phyloP scores from a whole-genome alignment of 108 stramenopile species.

The Aurantiochytrium sp. region DNA sequence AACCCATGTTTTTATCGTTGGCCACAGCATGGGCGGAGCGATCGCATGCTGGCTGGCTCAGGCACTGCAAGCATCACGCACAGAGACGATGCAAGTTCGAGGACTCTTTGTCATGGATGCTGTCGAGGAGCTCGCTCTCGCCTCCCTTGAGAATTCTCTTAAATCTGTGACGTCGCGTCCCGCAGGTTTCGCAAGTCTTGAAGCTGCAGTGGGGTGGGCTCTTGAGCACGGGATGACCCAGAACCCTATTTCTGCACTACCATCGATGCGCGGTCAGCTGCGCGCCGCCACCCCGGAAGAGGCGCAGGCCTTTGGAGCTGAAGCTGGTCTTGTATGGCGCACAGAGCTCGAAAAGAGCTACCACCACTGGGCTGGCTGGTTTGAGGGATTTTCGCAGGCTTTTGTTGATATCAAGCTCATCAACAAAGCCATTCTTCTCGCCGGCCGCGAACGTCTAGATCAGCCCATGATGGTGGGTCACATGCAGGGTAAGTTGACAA shows the following conservation, averaged over 20 bases:
- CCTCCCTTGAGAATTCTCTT: neutral
- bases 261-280: neutral
- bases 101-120: neutral
- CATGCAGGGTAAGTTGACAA: neutral
- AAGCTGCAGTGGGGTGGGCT: neutral
- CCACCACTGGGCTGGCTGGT: neutral
- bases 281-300: neutral
- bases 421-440: neutral
- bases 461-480: conserved; percentile 9
- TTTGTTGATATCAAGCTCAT: neutral
- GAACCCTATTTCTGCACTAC: neutral
- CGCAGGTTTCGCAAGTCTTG: neutral
- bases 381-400: neutral
- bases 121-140: neutral
- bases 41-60: neutral
- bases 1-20: neutral
- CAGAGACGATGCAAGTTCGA: neutral
- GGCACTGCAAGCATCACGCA: neutral
- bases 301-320: neutral
- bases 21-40: conserved; percentile 10
- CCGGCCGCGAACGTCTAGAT: neutral
- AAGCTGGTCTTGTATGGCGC: neutral
- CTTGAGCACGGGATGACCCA: neutral
- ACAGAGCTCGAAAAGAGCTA: neutral
- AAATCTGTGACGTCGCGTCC: neutral